Percentiles rank a stretch among this genome's conserved stretches.
Conservation (phyloP, 2,329 filamentous ascomycete species). For the Penicillium sp. region DNA sequence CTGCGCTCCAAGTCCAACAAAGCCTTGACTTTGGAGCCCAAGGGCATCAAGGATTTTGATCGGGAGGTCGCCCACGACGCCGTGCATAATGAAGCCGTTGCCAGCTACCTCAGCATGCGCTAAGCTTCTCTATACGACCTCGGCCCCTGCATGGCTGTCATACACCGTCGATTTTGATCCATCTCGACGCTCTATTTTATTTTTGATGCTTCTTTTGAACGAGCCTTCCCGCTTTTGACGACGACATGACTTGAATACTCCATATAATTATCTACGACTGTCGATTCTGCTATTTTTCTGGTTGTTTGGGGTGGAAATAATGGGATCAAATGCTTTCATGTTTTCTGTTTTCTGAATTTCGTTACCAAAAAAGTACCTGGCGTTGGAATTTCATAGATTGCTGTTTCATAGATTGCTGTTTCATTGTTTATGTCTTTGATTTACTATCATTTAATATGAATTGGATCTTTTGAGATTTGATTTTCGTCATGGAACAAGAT, state of each 20-base stretch:
- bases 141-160: neutral
- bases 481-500: neutral
- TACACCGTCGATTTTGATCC: neutral
- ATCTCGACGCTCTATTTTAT: neutral
- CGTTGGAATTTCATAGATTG: neutral
- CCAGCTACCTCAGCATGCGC: conserved; percentile 24
- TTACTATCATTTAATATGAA: neutral
- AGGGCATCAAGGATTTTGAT: neutral
- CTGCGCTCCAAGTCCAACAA: conserved; percentile 10
- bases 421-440: neutral
- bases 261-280: neutral
- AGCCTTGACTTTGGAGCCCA: neutral
- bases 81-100: conserved; percentile 24
- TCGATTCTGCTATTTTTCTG: neutral
- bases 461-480: neutral
- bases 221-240: conserved; percentile 4
- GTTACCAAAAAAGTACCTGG: neutral
- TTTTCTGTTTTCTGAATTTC: neutral
- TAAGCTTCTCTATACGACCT: conserved; percentile 6
- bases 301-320: neutral
- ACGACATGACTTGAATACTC: conserved; percentile 16
- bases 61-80: conserved; percentile 9
- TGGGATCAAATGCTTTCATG: neutral
- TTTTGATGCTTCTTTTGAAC: neutral
- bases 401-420: neutral